Evolutionary conservation across 108 stramenopile genomes (phyloP), one percentile per base, ranked within the genome.

Genomic region (Skeletonema potamos): DNA sequence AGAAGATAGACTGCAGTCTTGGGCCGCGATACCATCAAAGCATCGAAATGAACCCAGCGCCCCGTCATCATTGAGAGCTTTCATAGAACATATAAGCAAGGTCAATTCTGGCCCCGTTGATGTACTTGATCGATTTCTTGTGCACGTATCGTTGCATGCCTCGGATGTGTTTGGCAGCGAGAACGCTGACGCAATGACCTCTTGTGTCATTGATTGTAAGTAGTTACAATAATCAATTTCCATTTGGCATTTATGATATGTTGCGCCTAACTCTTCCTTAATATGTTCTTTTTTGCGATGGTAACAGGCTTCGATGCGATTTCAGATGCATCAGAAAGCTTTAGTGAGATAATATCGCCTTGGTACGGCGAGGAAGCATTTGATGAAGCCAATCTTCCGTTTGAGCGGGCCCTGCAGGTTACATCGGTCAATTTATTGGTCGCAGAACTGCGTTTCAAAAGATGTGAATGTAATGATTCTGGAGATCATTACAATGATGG

Each of bases 371-470:
- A 64, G 27, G 51, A 51, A 44, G 13, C 33, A 26, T 10, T 41
- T n/a, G 27, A 28, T 1, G 44, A 64, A n/a, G 3, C 24, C 28
- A 15, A 72, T 3, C 43, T 33, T 55, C 1, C 7, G 20, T 51
- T 51, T 22, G 20, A 51, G 48, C 48, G 48, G 48, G 36, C 36
- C 27, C n/a, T 86, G 27, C 74, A 85, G 69, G 58, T 69, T 0
- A 74, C 91, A 62, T 82, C 91, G 2, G 75, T 92, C 61, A 92
- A 95, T 65, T 57, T 95, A 6, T 63, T 95, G 18, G 32, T 82
- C 67, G 81, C 85, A 15, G 94, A 95, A 69, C 72, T 95, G 27
- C 70, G 79, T 18, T 66, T 95, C 27, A 86, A 81, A 62, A 70
- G 79, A 61, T 88, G 83, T 36, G 90, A 94, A 37, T 48, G 72